phyloP scores from a whole-genome alignment of 768 basidiomycete genomes.

The Galerina marginata region DNA sequence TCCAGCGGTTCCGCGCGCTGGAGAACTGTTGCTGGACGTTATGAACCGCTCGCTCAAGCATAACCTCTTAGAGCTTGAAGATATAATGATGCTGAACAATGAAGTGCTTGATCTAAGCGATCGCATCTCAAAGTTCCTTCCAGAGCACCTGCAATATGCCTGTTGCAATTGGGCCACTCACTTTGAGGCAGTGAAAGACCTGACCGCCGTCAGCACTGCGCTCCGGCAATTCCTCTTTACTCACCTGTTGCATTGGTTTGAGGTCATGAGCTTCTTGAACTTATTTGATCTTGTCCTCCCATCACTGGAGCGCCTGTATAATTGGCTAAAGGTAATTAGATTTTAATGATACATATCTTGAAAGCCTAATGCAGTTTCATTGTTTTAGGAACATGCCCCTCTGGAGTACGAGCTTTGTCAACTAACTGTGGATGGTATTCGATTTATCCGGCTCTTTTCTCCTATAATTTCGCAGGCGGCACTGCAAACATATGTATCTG shows the following conservation, averaged over 20 bases:
- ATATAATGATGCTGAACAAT: background rate
- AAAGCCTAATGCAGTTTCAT: no score
- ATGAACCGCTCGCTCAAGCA: background rate
- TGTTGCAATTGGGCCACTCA: background rate
- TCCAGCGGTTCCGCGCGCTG: background rate
- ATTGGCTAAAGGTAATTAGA: background rate
- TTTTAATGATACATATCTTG: no score
- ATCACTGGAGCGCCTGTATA: background rate
- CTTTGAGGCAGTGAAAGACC: background rate
- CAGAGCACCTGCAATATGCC: background rate
- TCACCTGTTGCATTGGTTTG: constrained; percentile 6
- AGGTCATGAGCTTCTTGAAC: constrained; percentile 3
- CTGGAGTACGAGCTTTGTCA: background rate
- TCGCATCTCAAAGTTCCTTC: background rate
- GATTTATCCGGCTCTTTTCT: background rate
- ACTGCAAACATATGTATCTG: background rate
- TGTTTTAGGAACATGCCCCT: no score
- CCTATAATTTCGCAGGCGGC: background rate
- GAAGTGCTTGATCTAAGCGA: background rate
- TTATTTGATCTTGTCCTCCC: background rate
- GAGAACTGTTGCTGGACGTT: background rate
- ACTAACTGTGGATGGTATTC: background rate
- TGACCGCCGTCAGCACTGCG: background rate
- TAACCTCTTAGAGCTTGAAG: background rate
- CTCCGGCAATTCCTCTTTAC: background rate